These are phyloP conservation scores for Ceratocystis variospora DNA, from an alignment of 2,329 filamentous ascomycete genomes.

Conservation along the genomic window DNA sequence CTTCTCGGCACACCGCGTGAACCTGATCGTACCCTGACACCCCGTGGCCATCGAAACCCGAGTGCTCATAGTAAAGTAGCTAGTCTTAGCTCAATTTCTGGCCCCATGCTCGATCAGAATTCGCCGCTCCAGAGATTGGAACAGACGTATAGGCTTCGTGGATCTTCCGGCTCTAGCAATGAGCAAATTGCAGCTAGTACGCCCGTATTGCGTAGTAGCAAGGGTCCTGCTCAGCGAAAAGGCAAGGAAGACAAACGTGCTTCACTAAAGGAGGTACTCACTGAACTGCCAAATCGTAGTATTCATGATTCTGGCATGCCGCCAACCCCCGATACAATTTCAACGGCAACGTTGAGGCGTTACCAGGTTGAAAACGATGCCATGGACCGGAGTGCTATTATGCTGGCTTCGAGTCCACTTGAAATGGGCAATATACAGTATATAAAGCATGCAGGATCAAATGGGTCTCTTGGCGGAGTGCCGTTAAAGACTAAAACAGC, in stretches of 20 bases:
- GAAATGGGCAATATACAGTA: constrained; percentile 7
- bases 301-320: constrained; percentile 35
- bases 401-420: neutral
- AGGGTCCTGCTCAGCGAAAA: constrained; percentile 19
- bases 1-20: constrained; percentile 5
- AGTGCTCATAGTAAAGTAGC: constrained; percentile 12
- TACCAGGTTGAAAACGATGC: constrained; percentile 39
- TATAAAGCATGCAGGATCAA: constrained; percentile 17
- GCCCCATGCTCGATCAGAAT: constrained; percentile 30
- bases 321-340: constrained; percentile 47
- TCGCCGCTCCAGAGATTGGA: constrained; percentile 41
- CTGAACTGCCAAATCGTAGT: constrained; percentile 32
- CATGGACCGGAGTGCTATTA: constrained; percentile 12
- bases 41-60: constrained; percentile 10
- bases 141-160: constrained; percentile 22
- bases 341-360: constrained; percentile 39
- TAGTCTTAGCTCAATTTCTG: constrained; percentile 30
- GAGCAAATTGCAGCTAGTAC: constrained; percentile 21
- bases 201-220: constrained; percentile 25
- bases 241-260: constrained; percentile 34
- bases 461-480: constrained; percentile 17
- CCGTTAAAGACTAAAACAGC: constrained; percentile 1
- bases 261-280: constrained; percentile 35
- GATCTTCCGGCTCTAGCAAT: constrained; percentile 21
- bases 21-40: constrained; percentile 4